Base-by-base conservation (phyloP, 495 filamentous ascomycete genomes). In the Tuber calosporum region DNA sequence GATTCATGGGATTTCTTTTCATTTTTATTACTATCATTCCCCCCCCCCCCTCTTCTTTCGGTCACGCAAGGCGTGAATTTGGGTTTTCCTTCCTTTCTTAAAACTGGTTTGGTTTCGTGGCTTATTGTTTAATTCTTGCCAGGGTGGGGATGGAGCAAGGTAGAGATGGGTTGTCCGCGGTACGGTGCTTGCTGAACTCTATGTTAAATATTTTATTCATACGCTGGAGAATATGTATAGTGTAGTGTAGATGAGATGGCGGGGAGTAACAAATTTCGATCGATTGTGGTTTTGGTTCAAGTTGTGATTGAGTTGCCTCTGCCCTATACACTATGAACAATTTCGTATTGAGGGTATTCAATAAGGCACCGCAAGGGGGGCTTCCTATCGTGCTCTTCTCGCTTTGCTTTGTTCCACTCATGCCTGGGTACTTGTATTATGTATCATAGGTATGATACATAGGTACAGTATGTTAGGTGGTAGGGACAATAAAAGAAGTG, bases 141-240 rank as follows among this genome's bases (percentile, higher is more conserved):
- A 5, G n/a, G n/a, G n/a, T 15, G n/a, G 7, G 22, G 48, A 20
- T 9, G 48, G n/a, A 19, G 42, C 5, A 19, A 43, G 17, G 42
- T 15, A 19, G 26, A 26, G 53, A 30, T n/a, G 53, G 53, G n/a
- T 30, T 62, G 30, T 62, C 53, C n/a, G n/a, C 26, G n/a, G 53
- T 26, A 17, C n/a, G 11, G 5, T 17, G 13, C 53, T 62, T 62
- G 53, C 4, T 62, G n/a, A 53, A 26, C 53, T 62, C 26, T 30
- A 62, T 62, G 53, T 62, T 26, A 62, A 62, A 62, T 62, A 62
- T 62, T 62, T 62, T 26, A 62, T 62, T 62, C 53, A 30, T 30
- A 62, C n/a, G n/a, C 53, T 1, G n/a, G 26, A 15, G 53, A 62
- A 62, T 30, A 62, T 62, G 26, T 62, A 62, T 17, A 62, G 53